A percentile compares a stretch with the other conserved stretches of the same genome.
These are phyloP conservation scores for Crithidia mellificae DNA, from an alignment of 208 protist genomes.

Conservation along the genomic window DNA sequence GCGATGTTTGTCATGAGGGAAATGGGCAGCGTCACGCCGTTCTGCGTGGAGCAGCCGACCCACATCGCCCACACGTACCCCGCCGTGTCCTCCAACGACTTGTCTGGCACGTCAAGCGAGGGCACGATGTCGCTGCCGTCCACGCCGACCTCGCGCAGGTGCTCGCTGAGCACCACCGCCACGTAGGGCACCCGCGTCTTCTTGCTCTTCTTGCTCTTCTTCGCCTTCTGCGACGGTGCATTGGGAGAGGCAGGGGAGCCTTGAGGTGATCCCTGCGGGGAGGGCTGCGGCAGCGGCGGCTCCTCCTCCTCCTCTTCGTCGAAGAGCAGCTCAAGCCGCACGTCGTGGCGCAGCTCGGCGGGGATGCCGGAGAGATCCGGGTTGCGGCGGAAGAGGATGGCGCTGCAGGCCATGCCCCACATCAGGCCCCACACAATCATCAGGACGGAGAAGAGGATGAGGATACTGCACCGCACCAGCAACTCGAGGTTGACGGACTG, in stretches of 20 bases:
- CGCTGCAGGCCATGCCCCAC: conserved; percentile 23
- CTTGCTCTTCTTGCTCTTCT: conserved; percentile 24
- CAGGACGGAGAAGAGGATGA: conserved; percentile 49
- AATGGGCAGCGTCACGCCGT: conserved; percentile 78
- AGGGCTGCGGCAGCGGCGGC: background rate
- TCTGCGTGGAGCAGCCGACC: conserved; percentile 70
- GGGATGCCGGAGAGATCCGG: conserved; percentile 52
- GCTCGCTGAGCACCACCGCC: conserved; percentile 60
- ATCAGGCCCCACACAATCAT: conserved; percentile 37
- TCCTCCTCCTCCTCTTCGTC: conserved; percentile 24
- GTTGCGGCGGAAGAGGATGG: conserved; percentile 21
- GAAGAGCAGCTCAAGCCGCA: conserved; percentile 51
- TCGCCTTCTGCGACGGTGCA: background rate
- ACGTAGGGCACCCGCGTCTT: conserved; percentile 48
- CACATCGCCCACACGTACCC: conserved; percentile 59
- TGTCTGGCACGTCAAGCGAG: conserved; percentile 42
- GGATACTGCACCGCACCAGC: conserved; percentile 53
- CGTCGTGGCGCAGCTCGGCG: conserved; percentile 41
- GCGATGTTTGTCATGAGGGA: conserved; percentile 70
- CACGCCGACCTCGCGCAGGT: conserved; percentile 44
- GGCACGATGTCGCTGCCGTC: conserved; percentile 60
- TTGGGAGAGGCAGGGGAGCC: background rate
- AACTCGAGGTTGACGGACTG: conserved; percentile 27
- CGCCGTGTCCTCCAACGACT: conserved; percentile 58
- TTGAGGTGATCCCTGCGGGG: background rate